Conservation (phyloP, 78 protist genomes). For the Capsaspora owczarzaki region DNA sequence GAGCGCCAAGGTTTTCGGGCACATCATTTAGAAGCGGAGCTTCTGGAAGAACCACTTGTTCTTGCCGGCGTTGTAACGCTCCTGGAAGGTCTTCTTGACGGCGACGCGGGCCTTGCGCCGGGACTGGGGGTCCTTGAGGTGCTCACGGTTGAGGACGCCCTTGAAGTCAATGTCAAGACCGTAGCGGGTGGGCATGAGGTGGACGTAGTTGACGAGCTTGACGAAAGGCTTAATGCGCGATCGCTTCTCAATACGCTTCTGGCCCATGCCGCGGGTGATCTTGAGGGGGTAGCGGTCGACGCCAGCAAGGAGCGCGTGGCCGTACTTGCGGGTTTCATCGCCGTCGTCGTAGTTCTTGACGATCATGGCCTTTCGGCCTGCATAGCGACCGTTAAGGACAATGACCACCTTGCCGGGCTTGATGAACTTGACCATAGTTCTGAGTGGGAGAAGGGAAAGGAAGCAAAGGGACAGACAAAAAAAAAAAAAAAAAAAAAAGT, state of each 20-base stretch:
- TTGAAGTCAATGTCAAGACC: constrained; percentile 42
- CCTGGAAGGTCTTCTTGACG: constrained; percentile 51
- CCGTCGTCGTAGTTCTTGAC: constrained; percentile 77
- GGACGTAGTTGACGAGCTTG: constrained; percentile 92
- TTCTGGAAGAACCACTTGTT: constrained; percentile 85
- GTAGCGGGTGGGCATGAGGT: constrained; percentile 95
- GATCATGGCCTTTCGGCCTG: constrained; percentile 97
- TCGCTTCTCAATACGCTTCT: constrained; percentile 69
- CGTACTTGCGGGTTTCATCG: constrained; percentile 72
- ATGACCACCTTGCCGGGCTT: constrained; percentile 94
- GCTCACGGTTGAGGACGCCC: constrained; percentile 33
- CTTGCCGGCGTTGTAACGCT: constrained; percentile 81
- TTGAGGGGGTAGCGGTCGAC: constrained; percentile 79
- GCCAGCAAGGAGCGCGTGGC: constrained; percentile 95
- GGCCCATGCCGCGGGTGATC: constrained; percentile 70
- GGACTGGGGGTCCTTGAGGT: constrained; percentile 41
- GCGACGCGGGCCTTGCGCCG: constrained; percentile 55
- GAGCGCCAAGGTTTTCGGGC: too few species aligned
- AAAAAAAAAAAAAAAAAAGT: too few species aligned
- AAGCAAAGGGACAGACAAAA: too few species aligned
- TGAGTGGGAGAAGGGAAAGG: neutral
- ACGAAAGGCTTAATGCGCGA: constrained; percentile 87
- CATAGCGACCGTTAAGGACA: constrained; percentile 87
- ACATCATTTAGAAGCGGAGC: constrained; percentile 46
- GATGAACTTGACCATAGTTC: constrained; percentile 37